Percentiles rank a stretch among this genome's conserved stretches.
phyloP scores from a whole-genome alignment of 495 filamentous ascomycete genomes.

The Penicillium paxilli region DNA sequence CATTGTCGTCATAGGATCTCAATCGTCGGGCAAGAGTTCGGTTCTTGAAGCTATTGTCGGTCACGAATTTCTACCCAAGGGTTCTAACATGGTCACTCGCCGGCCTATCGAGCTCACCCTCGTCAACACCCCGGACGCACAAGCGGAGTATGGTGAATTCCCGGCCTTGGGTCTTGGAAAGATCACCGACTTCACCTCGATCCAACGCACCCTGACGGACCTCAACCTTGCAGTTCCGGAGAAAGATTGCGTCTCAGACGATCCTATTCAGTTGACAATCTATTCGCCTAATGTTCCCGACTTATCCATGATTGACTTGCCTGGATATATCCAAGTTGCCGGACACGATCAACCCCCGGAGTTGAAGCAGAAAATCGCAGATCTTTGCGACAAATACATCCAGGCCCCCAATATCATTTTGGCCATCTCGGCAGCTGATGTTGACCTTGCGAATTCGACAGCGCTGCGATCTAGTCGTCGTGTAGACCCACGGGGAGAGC shows the following conservation, averaged over 20 bases:
- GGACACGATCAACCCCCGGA: slow-evolving; percentile 87
- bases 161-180: slow-evolving; percentile 87
- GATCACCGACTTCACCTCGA: slow-evolving; percentile 88
- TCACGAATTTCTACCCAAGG: slow-evolving; percentile 97
- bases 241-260: slow-evolving; percentile 88
- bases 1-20: slow-evolving; percentile 97
- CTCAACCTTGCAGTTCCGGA: slow-evolving; percentile 92
- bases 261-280: slow-evolving; percentile 93
- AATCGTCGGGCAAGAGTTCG: slow-evolving; percentile 97
- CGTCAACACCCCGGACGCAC: slow-evolving; percentile 88
- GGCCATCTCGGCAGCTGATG: slow-evolving; percentile 95
- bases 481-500: slow-evolving; percentile 91
- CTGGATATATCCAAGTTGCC: slow-evolving; percentile 95
- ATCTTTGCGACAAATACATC: slow-evolving; percentile 98
- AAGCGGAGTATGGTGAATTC: slow-evolving; percentile 95
- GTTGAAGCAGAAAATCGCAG: slow-evolving; percentile 92
- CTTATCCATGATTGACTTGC: slow-evolving; percentile 93
- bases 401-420: slow-evolving; percentile 94
- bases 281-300: slow-evolving; percentile 95
- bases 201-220: slow-evolving; percentile 92
- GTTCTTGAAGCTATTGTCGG: slow-evolving; percentile 97
- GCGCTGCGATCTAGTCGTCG: slow-evolving; percentile 86
- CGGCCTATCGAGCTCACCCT: slow-evolving; percentile 96
- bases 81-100: slow-evolving; percentile 96
- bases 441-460: slow-evolving; percentile 95